These are phyloP conservation scores for Lathyrus oleraceus DNA, from an alignment of 306 rosid species.

Conservation along the genomic window DNA sequence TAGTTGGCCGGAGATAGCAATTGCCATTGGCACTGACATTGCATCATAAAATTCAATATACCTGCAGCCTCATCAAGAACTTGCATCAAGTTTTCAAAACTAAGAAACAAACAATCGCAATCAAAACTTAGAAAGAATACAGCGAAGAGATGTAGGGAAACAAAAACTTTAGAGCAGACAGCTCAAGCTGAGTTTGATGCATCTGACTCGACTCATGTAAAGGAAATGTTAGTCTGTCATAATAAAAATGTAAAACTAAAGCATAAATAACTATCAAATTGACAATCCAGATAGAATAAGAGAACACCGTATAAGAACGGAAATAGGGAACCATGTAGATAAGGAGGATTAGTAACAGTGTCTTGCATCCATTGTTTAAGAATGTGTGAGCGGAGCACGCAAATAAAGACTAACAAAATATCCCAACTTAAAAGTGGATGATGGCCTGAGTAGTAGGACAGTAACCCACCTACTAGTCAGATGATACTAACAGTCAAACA, in stretches of 20 bases:
- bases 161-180: slow-evolving; percentile 84
- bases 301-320: slow-evolving; percentile 33
- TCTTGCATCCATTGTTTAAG: background rate
- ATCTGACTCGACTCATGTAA: slow-evolving; percentile 76
- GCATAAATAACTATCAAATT: slow-evolving; percentile 32
- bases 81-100: slow-evolving; percentile 57
- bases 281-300: slow-evolving; percentile 26
- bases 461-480: background rate
- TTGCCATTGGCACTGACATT: slow-evolving; percentile 99
- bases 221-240: slow-evolving; percentile 68
- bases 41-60: slow-evolving; percentile 98
- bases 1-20: slow-evolving; percentile 94
- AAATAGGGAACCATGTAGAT: slow-evolving; percentile 27
- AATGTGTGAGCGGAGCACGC: slow-evolving; percentile 8
- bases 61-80: slow-evolving; percentile 67
- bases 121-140: slow-evolving; percentile 79
- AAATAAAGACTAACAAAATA: slow-evolving; percentile 17
- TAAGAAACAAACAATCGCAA: slow-evolving; percentile 38
- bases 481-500: slow-evolving; percentile 10
- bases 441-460: background rate
- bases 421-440: slow-evolving; percentile 17
- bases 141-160: slow-evolving; percentile 78
- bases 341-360: background rate
- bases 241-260: slow-evolving; percentile 41
- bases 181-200: slow-evolving; percentile 85